These are phyloP conservation scores for Westerdykella aurantiaca DNA, from an alignment of 2,329 filamentous ascomycete species.

Conservation along the genomic window DNA sequence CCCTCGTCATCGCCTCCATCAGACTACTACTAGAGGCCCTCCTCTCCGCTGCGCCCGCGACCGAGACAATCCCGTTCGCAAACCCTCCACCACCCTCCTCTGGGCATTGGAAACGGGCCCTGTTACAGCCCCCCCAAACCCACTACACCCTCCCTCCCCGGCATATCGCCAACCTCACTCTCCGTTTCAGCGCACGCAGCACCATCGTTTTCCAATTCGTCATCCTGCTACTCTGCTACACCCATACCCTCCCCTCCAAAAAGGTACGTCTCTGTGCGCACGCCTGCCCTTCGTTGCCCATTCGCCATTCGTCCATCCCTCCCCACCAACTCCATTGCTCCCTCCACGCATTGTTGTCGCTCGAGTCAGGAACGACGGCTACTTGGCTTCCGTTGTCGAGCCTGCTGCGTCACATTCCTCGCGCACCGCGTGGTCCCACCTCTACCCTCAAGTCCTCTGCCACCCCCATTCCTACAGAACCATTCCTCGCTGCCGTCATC, in stretches of 20 bases:
- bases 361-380: constrained; percentile 12
- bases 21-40: too few relatives aligned
- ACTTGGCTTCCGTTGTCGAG: constrained; percentile 23
- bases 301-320: background rate
- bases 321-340: background rate
- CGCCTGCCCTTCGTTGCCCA: too few relatives aligned
- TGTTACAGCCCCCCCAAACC: background rate
- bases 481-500: constrained; percentile 21
- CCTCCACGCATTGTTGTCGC: background rate
- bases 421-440: background rate
- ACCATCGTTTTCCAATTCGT: constrained; percentile 15
- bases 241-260: background rate
- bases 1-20: background rate
- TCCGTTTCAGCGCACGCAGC: constrained; percentile 22
- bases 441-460: background rate
- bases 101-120: background rate
- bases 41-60: background rate
- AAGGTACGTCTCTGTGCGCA: background rate
- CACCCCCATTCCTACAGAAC: constrained; percentile 12
- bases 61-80: background rate
- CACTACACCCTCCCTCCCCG: background rate
- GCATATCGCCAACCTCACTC: background rate
- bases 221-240: constrained; percentile 14
- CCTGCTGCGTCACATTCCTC: constrained; percentile 25
- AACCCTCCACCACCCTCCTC: background rate